Base-by-base conservation (phyloP, 306 rosid species). In the Fagus crenata region DNA sequence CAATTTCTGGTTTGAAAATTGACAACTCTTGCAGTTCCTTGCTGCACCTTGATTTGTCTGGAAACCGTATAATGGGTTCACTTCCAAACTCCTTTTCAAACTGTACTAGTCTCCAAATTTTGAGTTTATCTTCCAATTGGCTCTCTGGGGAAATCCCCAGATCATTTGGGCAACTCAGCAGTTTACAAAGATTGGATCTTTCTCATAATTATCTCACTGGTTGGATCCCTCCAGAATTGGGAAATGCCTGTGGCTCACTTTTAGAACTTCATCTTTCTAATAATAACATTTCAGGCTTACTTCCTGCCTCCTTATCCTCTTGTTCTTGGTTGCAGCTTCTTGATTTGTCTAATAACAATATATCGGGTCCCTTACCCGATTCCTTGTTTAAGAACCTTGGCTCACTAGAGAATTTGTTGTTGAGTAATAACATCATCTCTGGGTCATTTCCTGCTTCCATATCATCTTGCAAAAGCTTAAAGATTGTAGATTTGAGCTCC, bases 141-240 rank as follows among this genome's bases (percentile, higher is more conserved):
- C 75, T 94, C 11, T 77, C 89, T 6, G 96, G 96, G 74, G 92
- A 82, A 76, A 88, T 94, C 78, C 98, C 98, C 28, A 85, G 80
- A 73, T 71, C 86, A 71, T 84, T 94, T 17, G 98, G 98, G 39
- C 84, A 86, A 68, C 80, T 94, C 18, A 84, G 42, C 42, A 89
- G 89, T 35, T 51, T 94, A 5, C 92, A 92, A 72, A 83, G 74
- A 71, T 46, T 94, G 77, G 98, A 94, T 83, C 93, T 94, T 74
- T 90, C 98, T 43, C 86, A 76, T 28, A 94, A 94, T 78, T 96
- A 88, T 77, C 81, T 94, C 49, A 89, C 80, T 49, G 94, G 97
- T 18, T 94, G 98, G 98, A 88, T 94, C 78, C 98, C 98, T 77
- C 74, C 76, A 63, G 98, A 92, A 58, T 74, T 93, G 67, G 91